Evolutionary conservation across 1,284 basidiomycete species (phyloP), one percentile per base, ranked within the genome.

Genomic region (Ceratobasidium sp.): DNA sequence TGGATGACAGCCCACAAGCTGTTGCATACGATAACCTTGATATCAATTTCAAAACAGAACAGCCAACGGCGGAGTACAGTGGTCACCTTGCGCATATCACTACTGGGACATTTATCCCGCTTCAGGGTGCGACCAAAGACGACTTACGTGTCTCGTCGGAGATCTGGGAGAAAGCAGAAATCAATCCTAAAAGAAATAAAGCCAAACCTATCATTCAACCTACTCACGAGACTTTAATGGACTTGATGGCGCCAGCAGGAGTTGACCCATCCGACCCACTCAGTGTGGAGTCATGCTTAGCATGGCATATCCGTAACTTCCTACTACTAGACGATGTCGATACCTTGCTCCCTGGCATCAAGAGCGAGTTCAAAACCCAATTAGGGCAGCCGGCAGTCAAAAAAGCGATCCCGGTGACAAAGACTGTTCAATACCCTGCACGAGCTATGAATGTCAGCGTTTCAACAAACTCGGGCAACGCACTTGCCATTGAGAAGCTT

Each of bases 401-500:
- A 18, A 5, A 5, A 43, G 3, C 57, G 2, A 80, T 84, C 13
- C 82, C 82, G 0, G 46, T 80, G 0, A 50, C 55, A 0, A 79
- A 80, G 57, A 77, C 77, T 8, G 35, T 62, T 2, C 78, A 82
- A 26, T 47, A 77, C 0, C 82, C 82, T 0, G 73, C 78, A 0
- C 72, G 70, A 3, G 69, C 77, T 0, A 77, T 82, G 73, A 76
- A 82, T 47, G 75, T 79, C 21, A 79, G 76, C 41, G 76, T 77
- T 26, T 78, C 77, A 8, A 81, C 75, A 5, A 76, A 77, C 5
- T 63, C 52, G 5, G 77, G 74, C 30, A 80, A 82, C 63, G 76
- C 73, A 0, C 73, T 77, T 0, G 80, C 77, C 0, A 9, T 83
- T 6, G 57, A 59, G 6, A 59, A 43, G 9, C 8, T 59, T 7